These are phyloP conservation scores for Ogataea chonburiensis DNA, from an alignment of 805 yeast genomes.

Conservation along the genomic window DNA sequence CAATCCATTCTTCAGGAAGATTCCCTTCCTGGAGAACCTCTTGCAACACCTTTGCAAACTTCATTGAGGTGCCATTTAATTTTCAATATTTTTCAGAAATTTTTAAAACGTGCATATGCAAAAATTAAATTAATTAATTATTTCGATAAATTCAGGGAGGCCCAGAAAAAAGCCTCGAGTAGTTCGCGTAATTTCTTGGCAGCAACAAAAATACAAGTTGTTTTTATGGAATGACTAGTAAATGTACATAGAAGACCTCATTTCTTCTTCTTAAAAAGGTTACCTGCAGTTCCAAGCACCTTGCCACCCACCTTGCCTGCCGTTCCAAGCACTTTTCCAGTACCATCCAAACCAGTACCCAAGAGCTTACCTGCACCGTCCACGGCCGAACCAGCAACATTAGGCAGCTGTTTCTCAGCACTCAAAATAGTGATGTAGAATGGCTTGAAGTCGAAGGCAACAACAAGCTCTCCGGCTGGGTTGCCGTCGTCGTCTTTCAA, in stretches of 20 bases:
- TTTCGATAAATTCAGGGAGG: too few species aligned
- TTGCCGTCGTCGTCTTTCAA: slow-evolving; percentile 46
- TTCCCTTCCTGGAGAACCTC: slow-evolving; percentile 58
- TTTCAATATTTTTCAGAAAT: slow-evolving; percentile 1
- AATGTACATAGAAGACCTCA: not conserved
- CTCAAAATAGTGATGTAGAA: slow-evolving; percentile 49
- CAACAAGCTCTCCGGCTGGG: slow-evolving; percentile 63
- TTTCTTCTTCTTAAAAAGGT: slow-evolving; percentile 31
- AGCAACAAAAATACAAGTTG: too few species aligned
- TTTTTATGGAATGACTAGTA: too few species aligned
- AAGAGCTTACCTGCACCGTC: slow-evolving; percentile 48
- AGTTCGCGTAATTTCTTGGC: too few species aligned
- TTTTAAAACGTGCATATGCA: slow-evolving; percentile 5
- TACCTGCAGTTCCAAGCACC: slow-evolving; percentile 47
- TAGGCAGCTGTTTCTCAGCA: slow-evolving; percentile 42
- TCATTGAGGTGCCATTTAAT: slow-evolving; percentile 43
- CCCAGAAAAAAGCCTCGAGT: too few species aligned
- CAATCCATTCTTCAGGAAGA: slow-evolving; percentile 67
- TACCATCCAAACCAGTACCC: slow-evolving; percentile 42
- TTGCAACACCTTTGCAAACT: slow-evolving; percentile 72
- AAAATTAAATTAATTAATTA: too few species aligned
- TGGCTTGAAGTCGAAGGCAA: slow-evolving; percentile 66
- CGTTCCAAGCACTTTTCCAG: slow-evolving; percentile 40
- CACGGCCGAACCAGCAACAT: slow-evolving; percentile 38
- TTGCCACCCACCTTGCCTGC: slow-evolving; percentile 51